Conservation (phyloP, 352 stramenopile genomes). For the Pythium myriotylum region DNA sequence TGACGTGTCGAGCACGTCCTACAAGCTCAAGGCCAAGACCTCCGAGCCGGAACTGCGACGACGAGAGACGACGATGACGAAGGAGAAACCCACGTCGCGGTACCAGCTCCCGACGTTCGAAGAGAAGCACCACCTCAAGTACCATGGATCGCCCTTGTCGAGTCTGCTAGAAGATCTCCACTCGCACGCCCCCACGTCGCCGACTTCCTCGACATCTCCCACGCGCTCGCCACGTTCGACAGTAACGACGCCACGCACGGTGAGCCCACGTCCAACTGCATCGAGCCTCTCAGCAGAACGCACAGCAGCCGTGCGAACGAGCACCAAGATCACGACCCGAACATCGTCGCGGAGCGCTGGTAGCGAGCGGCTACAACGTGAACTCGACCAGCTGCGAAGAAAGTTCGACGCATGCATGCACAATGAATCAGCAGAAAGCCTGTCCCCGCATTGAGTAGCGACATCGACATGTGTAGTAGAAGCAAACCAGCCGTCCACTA, state of each 20-base stretch:
- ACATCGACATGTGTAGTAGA: background rate
- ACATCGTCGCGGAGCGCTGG: background rate
- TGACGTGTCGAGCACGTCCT: background rate
- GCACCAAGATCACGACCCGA: constrained; percentile 5
- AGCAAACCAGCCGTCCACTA: background rate
- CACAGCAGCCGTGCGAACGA: background rate
- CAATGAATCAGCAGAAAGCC: background rate
- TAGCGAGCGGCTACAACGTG: constrained; percentile 49
- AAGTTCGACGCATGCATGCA: constrained; percentile 68
- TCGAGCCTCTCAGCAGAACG: too few relatives aligned
- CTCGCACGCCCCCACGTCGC: constrained; percentile 47
- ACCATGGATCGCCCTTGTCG: constrained; percentile 7
- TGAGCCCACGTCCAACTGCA: background rate
- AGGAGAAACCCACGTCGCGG: background rate
- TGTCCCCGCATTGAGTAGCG: background rate
- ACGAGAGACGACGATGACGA: constrained; percentile 1
- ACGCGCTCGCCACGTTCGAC: constrained; percentile 34
- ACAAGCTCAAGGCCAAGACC: background rate
- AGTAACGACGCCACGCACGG: background rate
- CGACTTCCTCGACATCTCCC: constrained; percentile 57
- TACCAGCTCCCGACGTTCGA: background rate
- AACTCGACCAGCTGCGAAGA: constrained; percentile 51
- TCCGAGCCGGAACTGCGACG: background rate
- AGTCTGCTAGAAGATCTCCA: constrained; percentile 12
- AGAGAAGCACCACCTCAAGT: constrained; percentile 5